Evolutionary conservation across 2,329 filamentous ascomycete species (phyloP).

Genomic region (Phoma sp.): DNA sequence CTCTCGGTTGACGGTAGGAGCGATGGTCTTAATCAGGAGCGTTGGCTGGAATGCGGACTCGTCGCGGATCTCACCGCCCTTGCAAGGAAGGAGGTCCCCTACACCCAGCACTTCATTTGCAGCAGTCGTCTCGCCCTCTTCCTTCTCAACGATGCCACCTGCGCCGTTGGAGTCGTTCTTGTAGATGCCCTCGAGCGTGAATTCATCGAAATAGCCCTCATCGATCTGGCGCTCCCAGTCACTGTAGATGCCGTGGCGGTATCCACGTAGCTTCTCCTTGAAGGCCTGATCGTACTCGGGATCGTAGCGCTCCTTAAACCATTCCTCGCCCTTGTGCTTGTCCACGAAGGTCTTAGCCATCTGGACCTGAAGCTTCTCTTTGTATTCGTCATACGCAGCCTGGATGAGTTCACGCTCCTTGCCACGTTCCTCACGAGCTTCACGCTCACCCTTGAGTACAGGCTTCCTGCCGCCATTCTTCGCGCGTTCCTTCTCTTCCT

Average conservation of each 20-base stretch:
- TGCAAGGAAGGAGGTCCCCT: slow-evolving; percentile 83
- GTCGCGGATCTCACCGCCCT: slow-evolving; percentile 85
- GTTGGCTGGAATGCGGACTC: slow-evolving; percentile 89
- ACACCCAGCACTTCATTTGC: slow-evolving; percentile 92
- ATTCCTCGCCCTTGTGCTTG: slow-evolving; percentile 93
- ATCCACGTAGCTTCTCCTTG: slow-evolving; percentile 76
- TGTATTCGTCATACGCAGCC: slow-evolving; percentile 69
- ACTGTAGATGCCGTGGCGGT: slow-evolving; percentile 76
- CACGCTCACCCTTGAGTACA: slow-evolving; percentile 67
- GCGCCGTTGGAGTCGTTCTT: slow-evolving; percentile 90
- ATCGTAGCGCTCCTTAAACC: slow-evolving; percentile 96
- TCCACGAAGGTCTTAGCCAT: slow-evolving; percentile 91
- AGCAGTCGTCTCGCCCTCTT: slow-evolving; percentile 91
- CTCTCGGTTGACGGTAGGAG: slow-evolving; percentile 89
- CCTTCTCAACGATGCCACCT: slow-evolving; percentile 86
- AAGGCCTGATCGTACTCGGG: slow-evolving; percentile 79
- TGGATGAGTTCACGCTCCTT: slow-evolving; percentile 82
- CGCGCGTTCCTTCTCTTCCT: slow-evolving; percentile 76
- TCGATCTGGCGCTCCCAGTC: slow-evolving; percentile 92
- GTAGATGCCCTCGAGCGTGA: slow-evolving; percentile 90
- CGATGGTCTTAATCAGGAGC: slow-evolving; percentile 95
- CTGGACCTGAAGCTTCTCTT: slow-evolving; percentile 67
- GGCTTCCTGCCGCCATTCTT: slow-evolving; percentile 72
- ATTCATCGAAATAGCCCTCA: slow-evolving; percentile 87
- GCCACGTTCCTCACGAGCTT: slow-evolving; percentile 74